These are phyloP conservation scores for Dipsacomyces acuminosporus DNA, from an alignment of 371 early-diverging fungal species.

Conservation along the genomic window DNA sequence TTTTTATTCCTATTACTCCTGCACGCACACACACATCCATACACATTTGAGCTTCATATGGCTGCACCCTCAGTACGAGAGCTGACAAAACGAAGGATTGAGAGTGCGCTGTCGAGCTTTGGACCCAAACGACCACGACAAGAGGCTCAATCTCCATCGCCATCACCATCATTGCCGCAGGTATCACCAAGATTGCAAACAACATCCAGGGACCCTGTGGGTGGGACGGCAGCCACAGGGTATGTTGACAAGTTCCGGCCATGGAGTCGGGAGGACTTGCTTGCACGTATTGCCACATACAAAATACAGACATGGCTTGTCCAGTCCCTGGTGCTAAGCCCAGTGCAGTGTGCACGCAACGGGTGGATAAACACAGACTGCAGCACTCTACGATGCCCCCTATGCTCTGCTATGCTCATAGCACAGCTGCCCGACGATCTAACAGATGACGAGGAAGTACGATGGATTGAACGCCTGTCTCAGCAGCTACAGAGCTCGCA, in stretches of 20 bases:
- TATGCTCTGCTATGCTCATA: constrained; percentile 36
- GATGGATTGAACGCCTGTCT: constrained; percentile 29
- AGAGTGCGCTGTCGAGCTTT: constrained; percentile 25
- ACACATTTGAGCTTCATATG: constrained; percentile 8
- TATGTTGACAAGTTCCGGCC: constrained; percentile 29
- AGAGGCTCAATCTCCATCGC: neutral
- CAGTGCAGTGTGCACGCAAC: constrained; percentile 40
- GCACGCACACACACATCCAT: no score
- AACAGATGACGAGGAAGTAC: constrained; percentile 26
- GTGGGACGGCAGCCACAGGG: neutral
- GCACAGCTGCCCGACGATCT: constrained; percentile 39
- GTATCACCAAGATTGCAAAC: neutral
- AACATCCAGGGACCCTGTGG: neutral
- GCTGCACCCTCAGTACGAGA: constrained; percentile 24
- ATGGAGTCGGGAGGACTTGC: constrained; percentile 40
- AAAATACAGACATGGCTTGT: constrained; percentile 45
- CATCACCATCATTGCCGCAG: neutral
- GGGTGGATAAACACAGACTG: constrained; percentile 47
- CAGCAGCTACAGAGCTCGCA: constrained; percentile 42
- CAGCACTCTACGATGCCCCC: constrained; percentile 38
- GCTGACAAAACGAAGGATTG: constrained; percentile 31
- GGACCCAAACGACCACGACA: constrained; percentile 25
- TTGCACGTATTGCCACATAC: constrained; percentile 43
- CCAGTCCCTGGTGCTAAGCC: constrained; percentile 27
- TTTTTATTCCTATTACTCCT: no score